A percentile compares a stretch with the other conserved stretches of the same genome.
phyloP scores from a whole-genome alignment of 164 flowering plant genomes.

The Dillenia turbinata region DNA sequence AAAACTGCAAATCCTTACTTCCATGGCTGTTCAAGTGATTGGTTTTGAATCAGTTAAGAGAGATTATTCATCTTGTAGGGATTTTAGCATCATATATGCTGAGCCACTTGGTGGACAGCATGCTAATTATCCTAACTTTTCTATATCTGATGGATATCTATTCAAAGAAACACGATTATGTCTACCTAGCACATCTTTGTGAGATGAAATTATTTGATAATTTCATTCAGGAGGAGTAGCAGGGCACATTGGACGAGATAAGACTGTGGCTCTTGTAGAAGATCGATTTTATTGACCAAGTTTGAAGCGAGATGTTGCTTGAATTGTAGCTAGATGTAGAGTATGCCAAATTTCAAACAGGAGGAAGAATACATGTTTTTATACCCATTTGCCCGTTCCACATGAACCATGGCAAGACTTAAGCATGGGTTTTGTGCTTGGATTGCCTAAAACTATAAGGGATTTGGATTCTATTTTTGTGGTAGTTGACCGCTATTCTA shows the following conservation, averaged over 20 bases:
- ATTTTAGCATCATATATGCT: constrained; percentile 1
- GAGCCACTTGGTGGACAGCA: neutral
- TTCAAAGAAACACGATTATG: neutral
- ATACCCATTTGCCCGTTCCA: neutral
- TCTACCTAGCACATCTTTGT: constrained; percentile 1
- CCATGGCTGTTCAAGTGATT: neutral
- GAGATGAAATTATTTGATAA: neutral
- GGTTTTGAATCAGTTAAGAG: constrained; percentile 3
- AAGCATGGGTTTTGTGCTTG: constrained; percentile 1
- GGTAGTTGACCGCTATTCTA: neutral
- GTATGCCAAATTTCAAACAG: neutral
- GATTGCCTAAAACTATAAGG: neutral
- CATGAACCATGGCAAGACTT: constrained; percentile 3
- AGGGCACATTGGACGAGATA: constrained; percentile 9
- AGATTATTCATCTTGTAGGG: neutral
- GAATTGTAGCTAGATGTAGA: neutral
- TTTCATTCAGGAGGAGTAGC: constrained; percentile 1
- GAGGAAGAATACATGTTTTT: constrained; percentile 1
- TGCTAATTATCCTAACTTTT: neutral
- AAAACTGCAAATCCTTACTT: neutral
- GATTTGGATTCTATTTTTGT: neutral
- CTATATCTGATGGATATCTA: constrained; percentile 2
- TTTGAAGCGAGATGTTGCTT: constrained; percentile 1
- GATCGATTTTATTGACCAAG: neutral
- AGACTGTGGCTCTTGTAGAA: neutral